phyloP scores from a whole-genome alignment of 768 basidiomycete species.

The Saitozyma podzolica region DNA sequence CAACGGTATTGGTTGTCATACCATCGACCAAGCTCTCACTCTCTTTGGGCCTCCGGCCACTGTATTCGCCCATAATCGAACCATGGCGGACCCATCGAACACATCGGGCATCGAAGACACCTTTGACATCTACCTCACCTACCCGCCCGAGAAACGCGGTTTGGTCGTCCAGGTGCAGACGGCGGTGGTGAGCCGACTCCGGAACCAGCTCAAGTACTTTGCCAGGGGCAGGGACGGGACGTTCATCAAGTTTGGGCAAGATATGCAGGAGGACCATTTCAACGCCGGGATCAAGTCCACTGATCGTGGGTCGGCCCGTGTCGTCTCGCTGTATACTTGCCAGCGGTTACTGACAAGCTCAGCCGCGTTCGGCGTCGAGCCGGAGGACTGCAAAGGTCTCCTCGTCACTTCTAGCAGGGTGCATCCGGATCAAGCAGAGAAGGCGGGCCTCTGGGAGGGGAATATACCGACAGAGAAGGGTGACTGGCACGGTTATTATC shows the following conservation, averaged over 20 bases:
- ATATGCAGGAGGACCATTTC: background rate
- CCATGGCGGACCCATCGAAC: background rate
- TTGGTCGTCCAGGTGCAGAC: background rate
- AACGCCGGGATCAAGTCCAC: background rate
- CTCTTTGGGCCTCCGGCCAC: constrained; percentile 13
- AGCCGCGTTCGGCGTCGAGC: background rate
- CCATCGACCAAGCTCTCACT: constrained; percentile 13
- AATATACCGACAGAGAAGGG: background rate
- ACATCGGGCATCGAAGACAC: constrained; percentile 11
- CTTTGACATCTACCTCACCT: constrained; percentile 8
- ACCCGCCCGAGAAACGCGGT: constrained; percentile 1
- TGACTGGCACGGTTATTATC: background rate
- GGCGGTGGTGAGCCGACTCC: background rate
- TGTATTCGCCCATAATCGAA: constrained; percentile 3
- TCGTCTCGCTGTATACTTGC: background rate
- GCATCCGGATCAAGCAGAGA: background rate
- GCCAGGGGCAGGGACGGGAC: background rate
- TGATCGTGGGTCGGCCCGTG: constrained; percentile 45
- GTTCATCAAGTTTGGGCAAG: background rate
- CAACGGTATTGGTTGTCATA: constrained; percentile 15
- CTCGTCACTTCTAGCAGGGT: constrained; percentile 21
- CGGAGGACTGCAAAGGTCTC: background rate
- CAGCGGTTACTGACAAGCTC: background rate
- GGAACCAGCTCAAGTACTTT: background rate
- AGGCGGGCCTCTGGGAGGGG: background rate